These are phyloP conservation scores for Trichoderma parareesei DNA, from an alignment of 495 filamentous ascomycete species.

Conservation along the genomic window DNA sequence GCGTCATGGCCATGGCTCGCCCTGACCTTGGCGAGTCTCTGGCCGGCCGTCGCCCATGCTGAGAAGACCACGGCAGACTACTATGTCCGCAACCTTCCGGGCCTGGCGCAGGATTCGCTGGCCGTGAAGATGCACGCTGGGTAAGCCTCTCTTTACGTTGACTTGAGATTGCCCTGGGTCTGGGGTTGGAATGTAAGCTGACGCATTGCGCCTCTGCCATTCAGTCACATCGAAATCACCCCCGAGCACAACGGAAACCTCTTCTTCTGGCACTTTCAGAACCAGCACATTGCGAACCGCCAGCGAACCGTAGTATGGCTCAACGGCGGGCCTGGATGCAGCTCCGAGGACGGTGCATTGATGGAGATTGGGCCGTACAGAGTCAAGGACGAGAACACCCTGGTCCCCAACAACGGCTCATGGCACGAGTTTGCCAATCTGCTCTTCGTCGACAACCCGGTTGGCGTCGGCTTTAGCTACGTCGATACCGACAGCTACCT, in stretches of 20 bases:
- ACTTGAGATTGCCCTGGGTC: not conserved
- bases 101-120: conserved; percentile 64
- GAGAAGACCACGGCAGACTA: conserved; percentile 66
- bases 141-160: conserved; percentile 41
- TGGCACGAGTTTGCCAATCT: conserved; percentile 98
- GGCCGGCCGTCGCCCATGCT: conserved; percentile 25
- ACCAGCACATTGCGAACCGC: conserved; percentile 85
- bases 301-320: conserved; percentile 94
- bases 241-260: conserved; percentile 78
- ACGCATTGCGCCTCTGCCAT: conserved; percentile 15
- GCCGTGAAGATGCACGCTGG: conserved; percentile 96
- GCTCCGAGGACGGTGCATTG: conserved; percentile 90
- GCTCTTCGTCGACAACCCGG: conserved; percentile 93
- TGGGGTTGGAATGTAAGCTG: conserved; percentile 16
- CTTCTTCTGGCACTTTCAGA: conserved; percentile 98
- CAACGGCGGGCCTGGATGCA: conserved; percentile 94
- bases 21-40: conserved; percentile 18
- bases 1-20: conserved; percentile 16
- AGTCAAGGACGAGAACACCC: conserved; percentile 61
- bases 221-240: conserved; percentile 84
- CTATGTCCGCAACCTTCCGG: conserved; percentile 76
- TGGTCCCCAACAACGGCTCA: conserved; percentile 79
- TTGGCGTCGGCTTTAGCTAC: conserved; percentile 94
- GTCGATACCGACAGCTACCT: conserved; percentile 80
- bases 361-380: conserved; percentile 98